Base-by-base conservation (phyloP, 345 rosid genomes). In the Lepidium didymum region DNA sequence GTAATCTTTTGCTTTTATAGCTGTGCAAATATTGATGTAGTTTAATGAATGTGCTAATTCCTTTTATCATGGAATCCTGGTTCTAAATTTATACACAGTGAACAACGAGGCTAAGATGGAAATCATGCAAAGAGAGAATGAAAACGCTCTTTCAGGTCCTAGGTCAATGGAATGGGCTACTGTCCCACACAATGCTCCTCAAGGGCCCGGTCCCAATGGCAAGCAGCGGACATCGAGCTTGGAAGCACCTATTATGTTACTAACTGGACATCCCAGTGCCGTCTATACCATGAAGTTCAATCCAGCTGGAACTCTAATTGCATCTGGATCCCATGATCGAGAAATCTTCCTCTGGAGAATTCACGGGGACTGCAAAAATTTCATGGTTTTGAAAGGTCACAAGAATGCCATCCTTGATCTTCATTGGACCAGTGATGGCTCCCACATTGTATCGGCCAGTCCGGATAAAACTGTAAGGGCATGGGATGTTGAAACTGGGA, bases 141-240 rank as follows among this genome's bases (percentile, higher is more conserved):
- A 91, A 42, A 78, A 36, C 55, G 84, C 91, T 71, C 72, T 91
- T 74, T 59, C 80, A 42, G 95, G 88, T 76, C 86, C 96, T 38
- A 87, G 90, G 80, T 93, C 99, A 25, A 87, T 91, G 99, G 96
- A 91, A 15, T 85, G 94, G 93, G 78, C 99, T 31, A 76, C 94
- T 14, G 86, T 86, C 65, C 82, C 86, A 7, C 78, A 80, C 43
- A 46, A 37, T 72, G 80, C 86, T 54, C 80, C 84, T 13, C 88
- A 71, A 68, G 89, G 77, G 42, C 86, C 86, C 36, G 92, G 82
- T 19, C 67, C 61, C 12, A 25, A 11, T 50, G 72, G 78, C 12
- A 89, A 85, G 53, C 83, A 79, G 57, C 81, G 93, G 3, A 86
- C 86, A 6, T 91, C 99, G 5, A 89, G 97, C 69, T 77, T 94